A percentile compares a stretch with the other conserved stretches of the same genome.
Conservation (phyloP, 352 stramenopile species). For the Pythium aquatile region DNA sequence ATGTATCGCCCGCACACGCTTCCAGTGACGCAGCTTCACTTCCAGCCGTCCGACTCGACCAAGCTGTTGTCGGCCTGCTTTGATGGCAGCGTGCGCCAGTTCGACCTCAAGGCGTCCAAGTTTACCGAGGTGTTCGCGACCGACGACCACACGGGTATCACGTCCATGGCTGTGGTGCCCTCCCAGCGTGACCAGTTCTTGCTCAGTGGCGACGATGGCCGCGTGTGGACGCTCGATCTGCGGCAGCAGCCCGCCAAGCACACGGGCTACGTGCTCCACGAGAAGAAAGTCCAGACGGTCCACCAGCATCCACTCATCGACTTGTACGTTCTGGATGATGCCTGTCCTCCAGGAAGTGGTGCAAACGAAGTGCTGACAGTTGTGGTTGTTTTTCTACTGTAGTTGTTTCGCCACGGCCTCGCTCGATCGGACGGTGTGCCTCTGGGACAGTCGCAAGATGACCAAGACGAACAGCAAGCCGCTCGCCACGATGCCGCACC, state of each 20-base stretch:
- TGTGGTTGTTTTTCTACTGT: not conserved
- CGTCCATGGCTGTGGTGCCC: slow-evolving; percentile 39
- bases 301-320: slow-evolving; percentile 56
- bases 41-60: slow-evolving; percentile 37
- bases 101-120: slow-evolving; percentile 55
- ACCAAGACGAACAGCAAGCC: slow-evolving; percentile 38
- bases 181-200: slow-evolving; percentile 33
- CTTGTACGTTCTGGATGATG: slow-evolving; percentile 37
- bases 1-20: slow-evolving; percentile 67
- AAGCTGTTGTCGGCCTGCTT: slow-evolving; percentile 74
- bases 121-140: slow-evolving; percentile 61
- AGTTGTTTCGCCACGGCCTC: slow-evolving; percentile 79
- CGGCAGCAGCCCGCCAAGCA: slow-evolving; percentile 32
- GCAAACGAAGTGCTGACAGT: not conserved
- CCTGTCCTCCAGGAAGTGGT: too few relatives aligned
- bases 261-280: slow-evolving; percentile 53
- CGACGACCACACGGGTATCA: slow-evolving; percentile 46
- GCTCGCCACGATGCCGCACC: slow-evolving; percentile 60
- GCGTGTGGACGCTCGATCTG: slow-evolving; percentile 52
- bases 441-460: slow-evolving; percentile 79
- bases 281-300: slow-evolving; percentile 89
- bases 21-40: slow-evolving; percentile 68
- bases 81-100: slow-evolving; percentile 63
- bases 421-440: slow-evolving; percentile 71
- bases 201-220: slow-evolving; percentile 62